Evolutionary conservation across 345 rosid species (phyloP), one percentile per base, ranked within the genome.

Genomic region (Hibiscus trionum): DNA sequence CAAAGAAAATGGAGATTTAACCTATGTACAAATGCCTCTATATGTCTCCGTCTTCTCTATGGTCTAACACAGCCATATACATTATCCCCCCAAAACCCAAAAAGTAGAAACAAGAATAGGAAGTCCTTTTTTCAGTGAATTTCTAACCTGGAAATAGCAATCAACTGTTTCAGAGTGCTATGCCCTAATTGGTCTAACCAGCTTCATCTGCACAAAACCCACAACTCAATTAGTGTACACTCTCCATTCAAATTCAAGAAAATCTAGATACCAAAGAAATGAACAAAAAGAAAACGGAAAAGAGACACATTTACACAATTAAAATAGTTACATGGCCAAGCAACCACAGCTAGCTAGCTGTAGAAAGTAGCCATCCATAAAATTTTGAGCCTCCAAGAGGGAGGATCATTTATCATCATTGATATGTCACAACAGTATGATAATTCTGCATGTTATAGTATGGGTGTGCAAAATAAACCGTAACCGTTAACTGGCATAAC

Each of bases 1-100:
- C 53, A 52, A 79, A 76, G 78, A 76, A 61, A 75, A 62, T 78
- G 82, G 72, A 77, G 81, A 76, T 11, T 75, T 72, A 82, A 80
- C 66, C 78, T 79, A 92, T 90, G 89, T 88, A 88, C 96, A 88
- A 60, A 72, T 80, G 80, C 82, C 87, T 82, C 88, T 88, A 80
- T 83, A 79, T 73, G 15, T 24, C 33, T 4, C 33, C 16, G 10
- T 58, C 61, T 24, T 58, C 60, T 19, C 71, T 78, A 84, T 88
- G 79, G 0, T 57, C 61, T 24, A 57, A 24, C 61, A 61, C 75
- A 80, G 78, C 77, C 83, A 88, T 88, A 39, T 90, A 88, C 96
- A 86, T 50, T 82, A 84, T 59, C 72, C 83, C 62, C 92, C 84
- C 80, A 58, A 49, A 65, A 67, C 80, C 81, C 72, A 77, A 70